Base-by-base conservation (phyloP, 1,284 basidiomycete genomes). In the Trametes polyzona region DNA sequence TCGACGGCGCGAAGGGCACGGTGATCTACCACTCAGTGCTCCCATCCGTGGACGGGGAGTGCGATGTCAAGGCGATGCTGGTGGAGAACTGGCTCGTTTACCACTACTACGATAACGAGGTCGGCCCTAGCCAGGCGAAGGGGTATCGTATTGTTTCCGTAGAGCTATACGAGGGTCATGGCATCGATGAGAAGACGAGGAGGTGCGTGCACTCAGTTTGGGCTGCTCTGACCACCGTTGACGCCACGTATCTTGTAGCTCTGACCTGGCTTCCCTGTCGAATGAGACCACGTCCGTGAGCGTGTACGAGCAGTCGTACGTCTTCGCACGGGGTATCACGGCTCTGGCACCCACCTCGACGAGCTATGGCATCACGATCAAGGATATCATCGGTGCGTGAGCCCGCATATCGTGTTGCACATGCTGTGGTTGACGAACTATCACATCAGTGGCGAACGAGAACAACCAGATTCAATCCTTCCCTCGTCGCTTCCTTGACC, bases 41-140 rank as follows among this genome's bases (percentile, higher is more conserved):
- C 7, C 83, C 86, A 49, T 72, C 76, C 14, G 66, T 55, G 40
- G 69, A 63, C n/a, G 76, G 70, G 37, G 74, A 59, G 24, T 92
- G 89, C 67, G 81, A 88, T 64, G 74, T 95, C 10, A 82, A 87
- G 61, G 86, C 86, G 14, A 76, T 79, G 7, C 78, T 96, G 61
- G 83, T 85, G 16, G 96, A 98, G 75, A 98, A 98, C 71, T 98
- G 96, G 96, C 74, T 98, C 51, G 88, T 95, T 17, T 95, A 94
- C 73, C 81, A 89, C 50, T 96, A 90, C 70, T 91, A 86, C 63
- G 87, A 90, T 42, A 78, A 79, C 17, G 83, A 83, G 3, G 73
- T 76, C 23, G 79, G 76, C n/a, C 65, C 71, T 3, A 80, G 78
- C 6, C 75, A 81, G 64, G 76, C 82, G 3, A 90, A 89, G 68